Conservation (phyloP, 352 stramenopile species). For the Aphanomyces cochlioides region DNA sequence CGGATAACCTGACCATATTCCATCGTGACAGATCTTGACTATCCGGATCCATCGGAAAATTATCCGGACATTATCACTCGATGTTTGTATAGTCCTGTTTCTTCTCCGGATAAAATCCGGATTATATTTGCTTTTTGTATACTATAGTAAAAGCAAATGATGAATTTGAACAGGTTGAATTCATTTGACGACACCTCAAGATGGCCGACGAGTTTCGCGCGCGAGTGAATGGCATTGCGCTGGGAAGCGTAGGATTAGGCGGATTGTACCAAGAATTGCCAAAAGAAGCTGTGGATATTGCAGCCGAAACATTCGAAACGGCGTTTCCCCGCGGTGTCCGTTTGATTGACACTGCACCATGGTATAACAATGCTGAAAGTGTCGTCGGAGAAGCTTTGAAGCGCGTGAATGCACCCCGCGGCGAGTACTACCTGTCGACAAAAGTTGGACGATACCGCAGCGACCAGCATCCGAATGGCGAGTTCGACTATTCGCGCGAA, state of each 20-base stretch:
- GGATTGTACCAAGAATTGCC: conserved; percentile 28
- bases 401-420: conserved; percentile 35
- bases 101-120: too few species aligned
- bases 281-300: conserved; percentile 17
- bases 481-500: conserved; percentile 75
- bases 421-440: conserved; percentile 58
- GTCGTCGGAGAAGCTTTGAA: conserved; percentile 66
- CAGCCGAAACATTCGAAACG: conserved; percentile 24
- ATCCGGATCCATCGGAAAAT: conserved; percentile 13
- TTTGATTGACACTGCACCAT: conserved; percentile 74
- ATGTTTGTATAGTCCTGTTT: too few species aligned
- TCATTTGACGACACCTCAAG: too few species aligned
- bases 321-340: conserved; percentile 24
- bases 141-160: conserved; percentile 1
- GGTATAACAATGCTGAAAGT: conserved; percentile 77
- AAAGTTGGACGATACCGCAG: conserved; percentile 72
- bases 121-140: background rate
- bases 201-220: background rate
- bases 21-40: background rate
- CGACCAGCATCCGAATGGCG: conserved; percentile 33
- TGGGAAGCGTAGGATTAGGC: conserved; percentile 26
- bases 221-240: conserved; percentile 8
- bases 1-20: background rate
- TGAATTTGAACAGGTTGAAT: too few species aligned
- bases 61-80: background rate